A percentile compares a stretch with the other conserved stretches of the same genome.
Evolutionary conservation across 1,139 yeast genomes (phyloP).

Genomic region (Debaryomyces psychrophilus): DNA sequence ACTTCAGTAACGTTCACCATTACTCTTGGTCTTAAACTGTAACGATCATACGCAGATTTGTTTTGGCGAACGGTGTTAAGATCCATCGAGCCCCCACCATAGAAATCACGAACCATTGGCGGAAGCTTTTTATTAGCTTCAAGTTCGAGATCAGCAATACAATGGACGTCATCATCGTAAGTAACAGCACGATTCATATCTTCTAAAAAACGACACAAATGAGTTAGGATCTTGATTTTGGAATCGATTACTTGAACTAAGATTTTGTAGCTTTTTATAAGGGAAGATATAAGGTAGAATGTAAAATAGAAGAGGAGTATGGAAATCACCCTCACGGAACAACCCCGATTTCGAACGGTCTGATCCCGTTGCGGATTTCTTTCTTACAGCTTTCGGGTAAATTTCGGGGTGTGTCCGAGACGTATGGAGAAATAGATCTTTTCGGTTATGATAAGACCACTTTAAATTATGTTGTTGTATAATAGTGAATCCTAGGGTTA

Average conservation of each 20-base stretch:
- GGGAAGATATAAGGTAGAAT: not conserved
- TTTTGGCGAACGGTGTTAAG: constrained; percentile 37
- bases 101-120: constrained; percentile 5
- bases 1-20: constrained; percentile 35
- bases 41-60: constrained; percentile 33
- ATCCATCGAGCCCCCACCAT: constrained; percentile 24
- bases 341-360: not conserved
- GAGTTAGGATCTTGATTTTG: not conserved
- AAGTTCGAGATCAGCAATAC: constrained; percentile 1
- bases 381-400: not conserved
- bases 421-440: not conserved
- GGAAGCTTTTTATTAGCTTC: constrained; percentile 3
- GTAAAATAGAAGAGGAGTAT: no score
- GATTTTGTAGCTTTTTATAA: not conserved
- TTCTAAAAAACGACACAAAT: not conserved
- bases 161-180: constrained; percentile 3
- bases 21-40: constrained; percentile 47
- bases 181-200: constrained; percentile 2
- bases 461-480: not conserved
- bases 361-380: not conserved
- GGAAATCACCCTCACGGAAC: not conserved
- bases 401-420: not conserved
- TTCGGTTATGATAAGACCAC: not conserved
- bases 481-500: not conserved
- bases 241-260: not conserved